phyloP scores from a whole-genome alignment of 2,329 filamentous ascomycete genomes.

The Lasiodiplodia theobromae region DNA sequence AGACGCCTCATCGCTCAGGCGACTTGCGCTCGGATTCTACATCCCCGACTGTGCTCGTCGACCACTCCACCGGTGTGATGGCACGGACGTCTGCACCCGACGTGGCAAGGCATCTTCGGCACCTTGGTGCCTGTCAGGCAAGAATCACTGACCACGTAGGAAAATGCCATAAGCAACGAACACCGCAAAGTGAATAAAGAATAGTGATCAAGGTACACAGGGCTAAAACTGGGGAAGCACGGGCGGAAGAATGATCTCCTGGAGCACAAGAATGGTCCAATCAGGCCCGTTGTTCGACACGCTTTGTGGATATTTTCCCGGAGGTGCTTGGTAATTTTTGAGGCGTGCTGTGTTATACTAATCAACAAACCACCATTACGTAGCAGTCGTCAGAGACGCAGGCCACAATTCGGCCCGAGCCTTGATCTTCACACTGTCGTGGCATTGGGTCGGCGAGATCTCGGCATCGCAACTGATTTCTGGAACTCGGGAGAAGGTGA shows the following conservation, averaged over 20 bases:
- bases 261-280: neutral
- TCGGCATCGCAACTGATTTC: neutral
- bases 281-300: neutral
- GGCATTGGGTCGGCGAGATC: neutral
- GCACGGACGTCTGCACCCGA: neutral
- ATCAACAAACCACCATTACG: neutral
- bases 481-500: neutral
- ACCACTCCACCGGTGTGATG: neutral
- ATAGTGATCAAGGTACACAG: conserved; percentile 5
- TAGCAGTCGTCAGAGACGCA: neutral
- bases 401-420: neutral
- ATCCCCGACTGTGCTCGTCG: neutral
- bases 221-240: neutral
- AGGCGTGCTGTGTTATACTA: neutral
- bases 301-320: neutral
- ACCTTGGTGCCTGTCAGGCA: neutral
- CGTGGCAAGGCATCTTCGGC: neutral
- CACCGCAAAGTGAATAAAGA: neutral
- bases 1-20: neutral
- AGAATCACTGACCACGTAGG: neutral
- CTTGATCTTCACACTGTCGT: neutral
- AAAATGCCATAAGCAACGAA: neutral
- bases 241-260: neutral
- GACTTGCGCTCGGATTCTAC: neutral
- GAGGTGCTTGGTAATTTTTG: neutral